Conservation (phyloP, 805 yeast species). For the Scheffersomyces ergatensis region DNA sequence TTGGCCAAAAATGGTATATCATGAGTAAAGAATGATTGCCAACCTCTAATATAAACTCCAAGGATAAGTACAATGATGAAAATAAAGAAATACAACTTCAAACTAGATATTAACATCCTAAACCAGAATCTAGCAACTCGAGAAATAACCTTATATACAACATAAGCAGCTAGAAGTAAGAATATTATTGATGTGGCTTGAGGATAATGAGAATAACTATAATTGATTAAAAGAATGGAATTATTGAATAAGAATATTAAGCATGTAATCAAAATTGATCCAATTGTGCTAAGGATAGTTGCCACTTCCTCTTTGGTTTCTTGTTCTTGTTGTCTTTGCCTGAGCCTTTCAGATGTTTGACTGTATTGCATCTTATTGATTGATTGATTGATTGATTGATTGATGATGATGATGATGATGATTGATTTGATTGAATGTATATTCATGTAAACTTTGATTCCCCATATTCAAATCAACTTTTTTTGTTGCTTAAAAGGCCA, state of each 20-base stretch:
- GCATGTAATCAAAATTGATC: constrained; percentile 7
- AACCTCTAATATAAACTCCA: constrained; percentile 20
- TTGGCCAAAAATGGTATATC: constrained; percentile 10
- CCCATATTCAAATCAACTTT: neutral
- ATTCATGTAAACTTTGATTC: neutral
- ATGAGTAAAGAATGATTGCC: constrained; percentile 14
- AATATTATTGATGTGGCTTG: constrained; percentile 14
- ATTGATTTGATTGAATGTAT: neutral
- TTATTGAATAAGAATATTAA: constrained; percentile 10
- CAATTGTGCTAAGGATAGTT: constrained; percentile 10
- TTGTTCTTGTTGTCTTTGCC: neutral
- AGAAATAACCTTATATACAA: constrained; percentile 13
- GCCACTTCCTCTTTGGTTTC: neutral
- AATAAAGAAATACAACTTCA: constrained; percentile 16
- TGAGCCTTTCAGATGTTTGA: neutral
- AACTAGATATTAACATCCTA: constrained; percentile 12
- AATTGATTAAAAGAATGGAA: constrained; percentile 8
- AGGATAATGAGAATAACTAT: constrained; percentile 15
- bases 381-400: neutral
- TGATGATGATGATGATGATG: neutral
- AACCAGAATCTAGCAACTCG: constrained; percentile 19
- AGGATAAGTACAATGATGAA: constrained; percentile 10
- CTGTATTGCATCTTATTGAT: neutral
- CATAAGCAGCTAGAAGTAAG: constrained; percentile 12
- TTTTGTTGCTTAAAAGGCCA: no score